Evolutionary conservation across 1,284 basidiomycete genomes (phyloP).

Genomic region (Ganoderma multipileum): DNA sequence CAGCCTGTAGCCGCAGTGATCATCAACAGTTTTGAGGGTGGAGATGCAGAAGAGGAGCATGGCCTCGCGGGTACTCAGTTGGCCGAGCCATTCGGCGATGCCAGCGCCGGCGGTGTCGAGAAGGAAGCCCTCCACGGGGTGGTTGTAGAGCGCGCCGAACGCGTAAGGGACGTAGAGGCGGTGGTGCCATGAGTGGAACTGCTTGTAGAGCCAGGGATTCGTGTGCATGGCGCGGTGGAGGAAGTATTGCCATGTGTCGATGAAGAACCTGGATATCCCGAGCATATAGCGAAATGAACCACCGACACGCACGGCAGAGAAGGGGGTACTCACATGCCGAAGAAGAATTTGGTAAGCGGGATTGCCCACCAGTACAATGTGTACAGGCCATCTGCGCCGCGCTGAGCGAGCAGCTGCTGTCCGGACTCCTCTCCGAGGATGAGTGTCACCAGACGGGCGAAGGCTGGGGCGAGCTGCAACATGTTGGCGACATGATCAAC

Average conservation of each 20-base stretch:
- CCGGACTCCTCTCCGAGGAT: constrained; percentile 45
- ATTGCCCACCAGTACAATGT: constrained; percentile 96
- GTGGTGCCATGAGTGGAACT: constrained; percentile 96
- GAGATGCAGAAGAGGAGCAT: constrained; percentile 86
- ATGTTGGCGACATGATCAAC: constrained; percentile 61
- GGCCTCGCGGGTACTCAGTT: constrained; percentile 87
- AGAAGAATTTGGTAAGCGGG: constrained; percentile 77
- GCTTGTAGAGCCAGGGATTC: constrained; percentile 91
- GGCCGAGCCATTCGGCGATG: constrained; percentile 74
- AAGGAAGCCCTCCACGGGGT: constrained; percentile 90
- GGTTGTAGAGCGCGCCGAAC: constrained; percentile 97
- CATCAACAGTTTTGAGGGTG: constrained; percentile 95
- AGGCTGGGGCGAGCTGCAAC: constrained; percentile 46
- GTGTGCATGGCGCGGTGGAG: constrained; percentile 92
- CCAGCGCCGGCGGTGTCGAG: constrained; percentile 88
- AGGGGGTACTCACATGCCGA: constrained; percentile 78
- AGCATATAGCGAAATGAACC: background rate
- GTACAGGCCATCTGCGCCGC: constrained; percentile 66
- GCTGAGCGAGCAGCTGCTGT: constrained; percentile 42
- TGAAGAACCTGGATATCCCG: constrained; percentile 71
- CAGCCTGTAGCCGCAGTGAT: constrained; percentile 93
- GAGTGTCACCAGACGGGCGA: constrained; percentile 51
- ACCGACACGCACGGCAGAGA: background rate
- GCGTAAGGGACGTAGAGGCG: constrained; percentile 97
- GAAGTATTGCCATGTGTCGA: constrained; percentile 99